Conservation (phyloP, 2,329 filamentous ascomycete species). For the Xylaria multiplex region DNA sequence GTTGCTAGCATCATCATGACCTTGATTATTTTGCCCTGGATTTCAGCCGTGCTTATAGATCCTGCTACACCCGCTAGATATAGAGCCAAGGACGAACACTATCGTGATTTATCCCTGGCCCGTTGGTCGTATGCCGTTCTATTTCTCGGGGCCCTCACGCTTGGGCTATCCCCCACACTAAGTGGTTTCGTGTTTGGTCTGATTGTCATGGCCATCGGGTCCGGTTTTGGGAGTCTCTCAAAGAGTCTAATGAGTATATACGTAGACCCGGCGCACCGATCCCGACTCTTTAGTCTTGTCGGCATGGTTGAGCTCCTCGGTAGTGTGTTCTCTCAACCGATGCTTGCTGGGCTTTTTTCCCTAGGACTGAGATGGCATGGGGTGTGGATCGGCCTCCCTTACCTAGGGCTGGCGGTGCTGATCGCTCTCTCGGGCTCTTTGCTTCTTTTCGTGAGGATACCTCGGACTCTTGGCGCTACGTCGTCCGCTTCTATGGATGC, state of each 20-base stretch:
- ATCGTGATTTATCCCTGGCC: conserved; percentile 45
- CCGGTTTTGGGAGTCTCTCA: conserved; percentile 44
- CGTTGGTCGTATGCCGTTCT: conserved; percentile 44
- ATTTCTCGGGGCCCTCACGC: conserved; percentile 40
- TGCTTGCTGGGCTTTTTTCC: conserved; percentile 48
- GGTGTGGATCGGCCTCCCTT: conserved; percentile 48
- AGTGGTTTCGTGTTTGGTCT: conserved; percentile 46
- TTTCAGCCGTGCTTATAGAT: conserved; percentile 40
- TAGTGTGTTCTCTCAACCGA: conserved; percentile 44
- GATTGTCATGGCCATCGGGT: conserved; percentile 46
- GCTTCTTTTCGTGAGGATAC: conserved; percentile 42
- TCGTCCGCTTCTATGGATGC: conserved; percentile 15
- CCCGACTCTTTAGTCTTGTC: conserved; percentile 48
- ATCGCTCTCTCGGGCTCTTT: conserved; percentile 35
- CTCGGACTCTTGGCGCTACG: conserved; percentile 19
- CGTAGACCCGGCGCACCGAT: conserved; percentile 46
- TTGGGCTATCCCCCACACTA: conserved; percentile 44
- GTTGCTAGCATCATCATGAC: conserved; percentile 43
- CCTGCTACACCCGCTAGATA: conserved; percentile 37
- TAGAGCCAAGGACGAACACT: conserved; percentile 41
- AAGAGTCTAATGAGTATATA: conserved; percentile 48
- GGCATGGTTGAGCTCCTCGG: conserved; percentile 48
- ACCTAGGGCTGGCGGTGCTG: conserved; percentile 43
- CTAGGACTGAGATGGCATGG: conserved; percentile 45
- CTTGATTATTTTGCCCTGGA: conserved; percentile 45